Percentiles rank a stretch among this genome's conserved stretches.
Evolutionary conservation across 495 filamentous ascomycete genomes (phyloP).

Genomic region (Neurospora hispaniola): DNA sequence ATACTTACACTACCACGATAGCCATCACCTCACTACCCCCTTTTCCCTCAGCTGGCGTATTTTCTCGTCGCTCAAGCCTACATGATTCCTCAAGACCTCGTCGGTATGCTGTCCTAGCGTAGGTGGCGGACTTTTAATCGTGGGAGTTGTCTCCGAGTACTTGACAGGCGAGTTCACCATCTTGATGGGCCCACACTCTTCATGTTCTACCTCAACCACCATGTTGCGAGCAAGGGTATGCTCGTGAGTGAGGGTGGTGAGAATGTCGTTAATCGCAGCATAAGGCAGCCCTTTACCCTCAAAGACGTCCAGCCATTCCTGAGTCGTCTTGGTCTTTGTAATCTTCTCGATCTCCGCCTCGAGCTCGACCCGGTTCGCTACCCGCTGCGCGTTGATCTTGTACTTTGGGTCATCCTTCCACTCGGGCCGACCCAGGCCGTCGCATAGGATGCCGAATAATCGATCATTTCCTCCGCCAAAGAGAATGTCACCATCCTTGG

Average conservation of each 20-base stretch:
- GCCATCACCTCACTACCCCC: constrained; percentile 48
- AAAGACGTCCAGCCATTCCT: constrained; percentile 80
- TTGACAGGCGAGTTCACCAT: constrained; percentile 94
- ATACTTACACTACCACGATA: constrained; percentile 27
- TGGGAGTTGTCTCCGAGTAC: constrained; percentile 71
- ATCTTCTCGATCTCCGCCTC: constrained; percentile 66
- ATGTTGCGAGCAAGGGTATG: constrained; percentile 81
- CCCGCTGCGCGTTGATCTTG: constrained; percentile 68
- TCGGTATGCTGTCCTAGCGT: constrained; percentile 87
- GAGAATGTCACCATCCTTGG: constrained; percentile 83
- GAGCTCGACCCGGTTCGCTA: constrained; percentile 64
- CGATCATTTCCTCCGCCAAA: constrained; percentile 91
- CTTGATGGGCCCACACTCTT: constrained; percentile 72
- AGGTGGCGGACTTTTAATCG: constrained; percentile 72
- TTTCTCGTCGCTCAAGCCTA: constrained; percentile 51
- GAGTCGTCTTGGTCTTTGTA: constrained; percentile 68
- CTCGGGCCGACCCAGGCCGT: constrained; percentile 62
- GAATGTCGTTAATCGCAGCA: constrained; percentile 87
- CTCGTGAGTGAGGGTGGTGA: constrained; percentile 69
- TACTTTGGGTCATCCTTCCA: constrained; percentile 73
- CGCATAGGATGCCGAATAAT: constrained; percentile 78
- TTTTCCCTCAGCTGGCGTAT: constrained; percentile 53
- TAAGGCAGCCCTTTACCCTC: constrained; percentile 92
- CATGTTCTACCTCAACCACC: constrained; percentile 80
- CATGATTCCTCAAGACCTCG: constrained; percentile 59